These are phyloP conservation scores for Syzygium aromaticum DNA, from an alignment of 345 rosid species.

Conservation along the genomic window DNA sequence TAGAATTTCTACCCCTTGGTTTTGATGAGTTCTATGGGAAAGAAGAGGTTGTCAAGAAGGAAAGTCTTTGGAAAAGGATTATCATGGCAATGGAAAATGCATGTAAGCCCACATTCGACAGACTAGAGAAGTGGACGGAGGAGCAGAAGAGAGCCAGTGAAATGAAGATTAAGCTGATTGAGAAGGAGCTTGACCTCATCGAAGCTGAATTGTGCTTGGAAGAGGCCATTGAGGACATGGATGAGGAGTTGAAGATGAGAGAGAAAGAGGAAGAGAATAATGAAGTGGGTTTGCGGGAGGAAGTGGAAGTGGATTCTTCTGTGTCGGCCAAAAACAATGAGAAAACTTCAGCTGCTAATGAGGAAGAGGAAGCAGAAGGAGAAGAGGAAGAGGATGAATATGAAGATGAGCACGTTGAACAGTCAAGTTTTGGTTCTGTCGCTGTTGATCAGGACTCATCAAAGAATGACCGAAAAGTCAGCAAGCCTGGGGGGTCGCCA, in stretches of 20 bases:
- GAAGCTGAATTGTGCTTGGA: slow-evolving; percentile 85
- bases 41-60: slow-evolving; percentile 34
- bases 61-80: slow-evolving; percentile 31
- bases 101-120: slow-evolving; percentile 37
- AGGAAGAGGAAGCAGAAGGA: slow-evolving; percentile 16
- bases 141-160: slow-evolving; percentile 64
- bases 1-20: slow-evolving; percentile 78
- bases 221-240: slow-evolving; percentile 87
- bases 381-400: slow-evolving; percentile 16
- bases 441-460: slow-evolving; percentile 13
- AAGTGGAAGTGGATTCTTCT: slow-evolving; percentile 26
- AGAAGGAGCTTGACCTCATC: slow-evolving; percentile 65
- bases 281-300: slow-evolving; percentile 42
- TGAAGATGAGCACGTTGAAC: slow-evolving; percentile 29
- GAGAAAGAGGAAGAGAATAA: slow-evolving; percentile 63
- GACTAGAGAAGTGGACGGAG: slow-evolving; percentile 68
- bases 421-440: slow-evolving; percentile 80
- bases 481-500: slow-evolving; percentile 42
- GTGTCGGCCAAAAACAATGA: slow-evolving; percentile 18
- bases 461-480: slow-evolving; percentile 29
- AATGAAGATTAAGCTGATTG: slow-evolving; percentile 44
- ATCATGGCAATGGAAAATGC: slow-evolving; percentile 41
- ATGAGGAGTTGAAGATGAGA: slow-evolving; percentile 48
- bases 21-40: slow-evolving; percentile 79
- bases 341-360: slow-evolving; percentile 23